Evolutionary conservation across 2,329 filamentous ascomycete species (phyloP).

Genomic region (Scedosporium aurantiacum): DNA sequence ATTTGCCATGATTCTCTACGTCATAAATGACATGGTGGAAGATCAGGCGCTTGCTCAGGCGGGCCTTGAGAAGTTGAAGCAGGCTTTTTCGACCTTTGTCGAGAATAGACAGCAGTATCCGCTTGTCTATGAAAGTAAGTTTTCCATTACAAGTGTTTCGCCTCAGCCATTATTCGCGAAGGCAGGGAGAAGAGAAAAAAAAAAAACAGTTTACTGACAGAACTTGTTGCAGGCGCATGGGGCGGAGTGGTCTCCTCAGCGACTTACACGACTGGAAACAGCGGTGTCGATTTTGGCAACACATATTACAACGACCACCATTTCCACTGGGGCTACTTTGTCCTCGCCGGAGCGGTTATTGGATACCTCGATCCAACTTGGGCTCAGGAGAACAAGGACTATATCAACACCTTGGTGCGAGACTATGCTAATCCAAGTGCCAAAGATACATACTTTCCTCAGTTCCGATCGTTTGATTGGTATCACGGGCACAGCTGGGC

Average conservation of each 20-base stretch:
- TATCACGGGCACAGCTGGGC: conserved; percentile 94
- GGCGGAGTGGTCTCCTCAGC: conserved; percentile 70
- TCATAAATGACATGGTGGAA: conserved; percentile 50
- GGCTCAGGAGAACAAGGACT: conserved; percentile 58
- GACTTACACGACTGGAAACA: conserved; percentile 57
- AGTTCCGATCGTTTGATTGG: conserved; percentile 82
- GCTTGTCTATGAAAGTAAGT: conserved; percentile 51
- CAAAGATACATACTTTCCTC: conserved; percentile 65
- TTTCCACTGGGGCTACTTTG: conserved; percentile 79
- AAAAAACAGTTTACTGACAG: not conserved
- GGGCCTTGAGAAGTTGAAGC: conserved; percentile 52
- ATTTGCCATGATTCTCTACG: conserved; percentile 59
- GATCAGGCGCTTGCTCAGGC: conserved; percentile 44
- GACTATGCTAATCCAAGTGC: conserved; percentile 69
- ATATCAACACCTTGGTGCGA: conserved; percentile 72
- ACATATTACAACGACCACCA: conserved; percentile 70
- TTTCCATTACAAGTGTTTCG: not conserved
- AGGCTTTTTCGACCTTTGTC: conserved; percentile 54
- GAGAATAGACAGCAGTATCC: conserved; percentile 57
- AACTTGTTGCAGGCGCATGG: conserved; percentile 46
- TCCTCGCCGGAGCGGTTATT: conserved; percentile 76
- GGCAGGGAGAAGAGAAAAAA: not conserved
- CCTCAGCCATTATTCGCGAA: no score
- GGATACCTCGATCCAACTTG: conserved; percentile 67
- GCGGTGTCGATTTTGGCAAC: conserved; percentile 78